A percentile compares a stretch with the other conserved stretches of the same genome.
Conservation (phyloP, 75 land plant species). For the Pinus taeda region DNA sequence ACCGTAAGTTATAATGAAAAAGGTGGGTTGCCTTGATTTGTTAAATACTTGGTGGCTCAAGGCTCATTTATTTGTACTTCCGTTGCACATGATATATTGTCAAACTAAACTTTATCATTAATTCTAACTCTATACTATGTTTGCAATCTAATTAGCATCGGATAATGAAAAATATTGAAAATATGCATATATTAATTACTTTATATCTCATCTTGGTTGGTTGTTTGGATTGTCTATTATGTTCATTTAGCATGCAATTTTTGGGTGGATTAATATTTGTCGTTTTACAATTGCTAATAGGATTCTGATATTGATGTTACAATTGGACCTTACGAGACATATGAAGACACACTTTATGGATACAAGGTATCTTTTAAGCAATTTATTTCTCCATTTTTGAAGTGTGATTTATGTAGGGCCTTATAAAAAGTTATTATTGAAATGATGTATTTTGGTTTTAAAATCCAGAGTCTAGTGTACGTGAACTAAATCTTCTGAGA, state of each 20-base stretch:
- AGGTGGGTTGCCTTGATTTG: background rate
- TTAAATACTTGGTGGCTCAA: background rate
- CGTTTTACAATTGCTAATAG: constrained; percentile 26
- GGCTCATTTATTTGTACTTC: background rate
- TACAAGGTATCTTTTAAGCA: constrained; percentile 59
- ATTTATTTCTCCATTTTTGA: too few relatives aligned
- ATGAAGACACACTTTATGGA: constrained; percentile 90
- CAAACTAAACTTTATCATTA: background rate
- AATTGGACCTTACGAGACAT: constrained; percentile 98
- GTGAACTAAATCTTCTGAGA: too few relatives aligned
- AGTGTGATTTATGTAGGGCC: too few relatives aligned
- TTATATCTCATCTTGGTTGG: background rate
- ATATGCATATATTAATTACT: background rate
- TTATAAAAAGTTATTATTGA: too few relatives aligned
- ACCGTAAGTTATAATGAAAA: constrained; percentile 3
- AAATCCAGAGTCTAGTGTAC: too few relatives aligned
- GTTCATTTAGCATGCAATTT: background rate
- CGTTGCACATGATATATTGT: background rate
- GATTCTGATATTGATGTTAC: constrained; percentile 92
- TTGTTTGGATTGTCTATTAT: background rate
- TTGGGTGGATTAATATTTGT: background rate
- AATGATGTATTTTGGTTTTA: too few relatives aligned
- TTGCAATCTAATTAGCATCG: too few relatives aligned
- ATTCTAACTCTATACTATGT: background rate
- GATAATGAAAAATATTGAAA: too few relatives aligned